phyloP scores from a whole-genome alignment of 148 eudicot genomes.

The Rhododendron ovatum region DNA sequence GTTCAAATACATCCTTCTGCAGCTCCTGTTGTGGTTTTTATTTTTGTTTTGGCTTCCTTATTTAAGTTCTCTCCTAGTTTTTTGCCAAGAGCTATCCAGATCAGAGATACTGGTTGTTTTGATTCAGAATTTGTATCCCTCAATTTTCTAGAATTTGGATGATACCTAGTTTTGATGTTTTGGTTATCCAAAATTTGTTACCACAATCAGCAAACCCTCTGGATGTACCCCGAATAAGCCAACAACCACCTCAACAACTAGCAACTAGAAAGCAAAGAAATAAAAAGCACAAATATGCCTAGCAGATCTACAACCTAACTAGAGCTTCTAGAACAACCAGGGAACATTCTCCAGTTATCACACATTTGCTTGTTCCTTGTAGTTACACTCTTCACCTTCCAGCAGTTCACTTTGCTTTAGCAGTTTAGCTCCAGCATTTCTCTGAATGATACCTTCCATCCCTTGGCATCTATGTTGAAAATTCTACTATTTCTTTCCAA shows the following conservation, averaged over 20 bases:
- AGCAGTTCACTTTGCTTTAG: not conserved
- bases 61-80: not conserved
- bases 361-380: not conserved
- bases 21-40: not conserved
- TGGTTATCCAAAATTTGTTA: not conserved
- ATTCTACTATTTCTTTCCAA: not conserved
- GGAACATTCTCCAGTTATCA: not conserved
- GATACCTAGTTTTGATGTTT: not conserved
- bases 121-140: not conserved
- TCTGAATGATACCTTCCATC: not conserved
- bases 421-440: not conserved
- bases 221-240: not conserved
- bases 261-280: not conserved
- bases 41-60: not conserved
- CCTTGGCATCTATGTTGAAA: not conserved
- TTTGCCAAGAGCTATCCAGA: not conserved
- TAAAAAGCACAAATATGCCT: not conserved
- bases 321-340: not conserved
- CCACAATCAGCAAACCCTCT: not conserved
- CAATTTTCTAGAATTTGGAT: not conserved
- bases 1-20: not conserved
- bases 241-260: not conserved
- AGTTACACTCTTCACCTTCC: not conserved
- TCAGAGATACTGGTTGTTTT: not conserved
- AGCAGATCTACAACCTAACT: not conserved